These are phyloP conservation scores for Curvularia hawaiiensis DNA, from an alignment of 2,329 filamentous ascomycete species.

Conservation along the genomic window DNA sequence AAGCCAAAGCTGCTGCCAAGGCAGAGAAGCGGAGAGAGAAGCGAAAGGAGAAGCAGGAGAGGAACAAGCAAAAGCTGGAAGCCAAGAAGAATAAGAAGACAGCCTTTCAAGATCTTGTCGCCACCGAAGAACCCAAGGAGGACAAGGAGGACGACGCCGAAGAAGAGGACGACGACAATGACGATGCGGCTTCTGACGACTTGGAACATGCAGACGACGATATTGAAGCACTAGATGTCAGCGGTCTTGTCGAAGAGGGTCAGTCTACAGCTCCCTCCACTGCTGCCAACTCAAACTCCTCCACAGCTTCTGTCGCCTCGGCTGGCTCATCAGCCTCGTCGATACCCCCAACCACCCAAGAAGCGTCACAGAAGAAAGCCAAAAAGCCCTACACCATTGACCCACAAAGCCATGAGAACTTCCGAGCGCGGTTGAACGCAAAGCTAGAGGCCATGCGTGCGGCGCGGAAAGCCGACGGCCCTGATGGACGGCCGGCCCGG, in stretches of 20 bases:
- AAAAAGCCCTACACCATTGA: conserved; percentile 41
- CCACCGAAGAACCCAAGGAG: conserved; percentile 30
- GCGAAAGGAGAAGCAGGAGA: conserved; percentile 53
- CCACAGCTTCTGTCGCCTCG: conserved; percentile 48
- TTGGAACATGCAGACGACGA: conserved; percentile 37
- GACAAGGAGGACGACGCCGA: conserved; percentile 29
- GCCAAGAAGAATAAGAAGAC: conserved; percentile 37
- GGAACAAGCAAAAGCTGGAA: conserved; percentile 46
- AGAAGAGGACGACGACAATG: conserved; percentile 28
- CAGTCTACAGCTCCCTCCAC: conserved; percentile 42
- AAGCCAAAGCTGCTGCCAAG: conserved; percentile 49
- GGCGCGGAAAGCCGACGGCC: conserved; percentile 83
- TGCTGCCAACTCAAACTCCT: conserved; percentile 43
- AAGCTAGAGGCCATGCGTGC: conserved; percentile 85
- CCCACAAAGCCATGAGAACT: conserved; percentile 67
- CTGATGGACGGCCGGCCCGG: conserved; percentile 79
- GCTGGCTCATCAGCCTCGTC: conserved; percentile 56
- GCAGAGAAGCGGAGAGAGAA: conserved; percentile 53
- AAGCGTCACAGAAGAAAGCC: conserved; percentile 34
- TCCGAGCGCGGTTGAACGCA: conserved; percentile 79
- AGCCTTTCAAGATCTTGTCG: conserved; percentile 36
- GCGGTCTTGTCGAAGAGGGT: conserved; percentile 45
- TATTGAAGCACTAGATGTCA: conserved; percentile 44
- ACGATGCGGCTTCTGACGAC: conserved; percentile 28
- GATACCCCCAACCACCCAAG: conserved; percentile 42